A percentile compares a stretch with the other conserved stretches of the same genome.
These are phyloP conservation scores for Neurospora pannonica DNA, from an alignment of 495 filamentous ascomycete species.

Conservation along the genomic window DNA sequence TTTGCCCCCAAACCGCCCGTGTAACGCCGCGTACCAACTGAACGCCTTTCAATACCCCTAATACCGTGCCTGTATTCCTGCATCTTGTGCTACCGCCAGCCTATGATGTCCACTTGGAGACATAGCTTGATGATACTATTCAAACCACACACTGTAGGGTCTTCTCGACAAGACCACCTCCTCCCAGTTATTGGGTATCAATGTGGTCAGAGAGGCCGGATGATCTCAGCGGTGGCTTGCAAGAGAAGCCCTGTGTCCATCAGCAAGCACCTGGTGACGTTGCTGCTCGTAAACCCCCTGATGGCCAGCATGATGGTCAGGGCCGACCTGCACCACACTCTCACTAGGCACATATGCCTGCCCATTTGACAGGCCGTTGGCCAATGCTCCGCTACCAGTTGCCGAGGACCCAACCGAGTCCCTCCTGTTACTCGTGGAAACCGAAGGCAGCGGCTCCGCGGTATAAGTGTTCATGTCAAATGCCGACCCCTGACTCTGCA, in stretches of 20 bases:
- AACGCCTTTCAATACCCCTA: background rate
- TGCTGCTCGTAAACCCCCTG: background rate
- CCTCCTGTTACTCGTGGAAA: constrained; percentile 1
- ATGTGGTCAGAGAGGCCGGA: background rate
- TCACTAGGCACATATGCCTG: constrained; percentile 19
- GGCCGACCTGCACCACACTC: background rate
- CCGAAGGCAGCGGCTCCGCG: constrained; percentile 6
- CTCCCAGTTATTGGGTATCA: background rate
- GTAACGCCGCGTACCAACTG: background rate
- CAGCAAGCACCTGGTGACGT: background rate
- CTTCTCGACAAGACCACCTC: background rate
- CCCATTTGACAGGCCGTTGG: constrained; percentile 13
- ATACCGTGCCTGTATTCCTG: background rate
- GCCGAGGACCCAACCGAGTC: constrained; percentile 10
- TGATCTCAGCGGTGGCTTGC: background rate
- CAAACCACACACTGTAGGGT: background rate
- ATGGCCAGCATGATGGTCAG: background rate
- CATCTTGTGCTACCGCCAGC: background rate
- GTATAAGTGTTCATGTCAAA: constrained; percentile 16
- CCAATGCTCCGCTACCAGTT: background rate
- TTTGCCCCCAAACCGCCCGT: background rate
- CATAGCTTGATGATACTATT: background rate
- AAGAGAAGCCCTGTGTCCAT: background rate
- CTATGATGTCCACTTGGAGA: background rate
- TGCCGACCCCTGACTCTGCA: constrained; percentile 12